These are phyloP conservation scores for Pleurotus tuber-regium DNA, from an alignment of 768 basidiomycete genomes.

Conservation along the genomic window DNA sequence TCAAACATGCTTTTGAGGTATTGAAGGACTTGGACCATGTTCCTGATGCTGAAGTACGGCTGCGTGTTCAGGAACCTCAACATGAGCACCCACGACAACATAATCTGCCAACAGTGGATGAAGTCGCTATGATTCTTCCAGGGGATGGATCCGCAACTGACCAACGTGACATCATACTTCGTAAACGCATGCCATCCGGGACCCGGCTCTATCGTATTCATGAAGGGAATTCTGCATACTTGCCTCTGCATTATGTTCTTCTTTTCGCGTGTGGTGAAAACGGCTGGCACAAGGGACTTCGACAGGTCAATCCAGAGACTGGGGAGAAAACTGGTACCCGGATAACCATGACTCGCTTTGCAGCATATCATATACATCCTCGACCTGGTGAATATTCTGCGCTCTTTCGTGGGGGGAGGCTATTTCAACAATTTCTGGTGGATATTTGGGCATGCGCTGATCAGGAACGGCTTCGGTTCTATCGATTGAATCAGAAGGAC, in stretches of 20 bases:
- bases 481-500: slow-evolving; percentile 30
- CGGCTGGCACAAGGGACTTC: slow-evolving; percentile 31
- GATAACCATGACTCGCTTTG: slow-evolving; percentile 20
- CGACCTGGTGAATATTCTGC: slow-evolving; percentile 19
- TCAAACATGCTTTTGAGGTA: slow-evolving; percentile 29
- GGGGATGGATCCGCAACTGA: slow-evolving; percentile 21
- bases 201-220: slow-evolving; percentile 22
- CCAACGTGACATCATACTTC: slow-evolving; percentile 30
- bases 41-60: slow-evolving; percentile 16
- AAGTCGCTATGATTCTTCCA: slow-evolving; percentile 37
- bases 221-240: slow-evolving; percentile 32
- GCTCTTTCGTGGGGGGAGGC: slow-evolving; percentile 31
- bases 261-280: slow-evolving; percentile 28
- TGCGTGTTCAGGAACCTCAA: slow-evolving; percentile 13
- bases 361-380: slow-evolving; percentile 31
- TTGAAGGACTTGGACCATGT: slow-evolving; percentile 15
- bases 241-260: slow-evolving; percentile 26
- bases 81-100: slow-evolving; percentile 30
- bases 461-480: slow-evolving; percentile 33
- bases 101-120: slow-evolving; percentile 36
- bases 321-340: background rate
- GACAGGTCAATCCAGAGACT: background rate
- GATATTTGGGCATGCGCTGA: slow-evolving; percentile 46
- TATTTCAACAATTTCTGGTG: slow-evolving; percentile 44
- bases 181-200: background rate